Percentiles rank a stretch among this genome's conserved stretches.
phyloP scores from a whole-genome alignment of 345 rosid species.

The Pistacia integerrima region DNA sequence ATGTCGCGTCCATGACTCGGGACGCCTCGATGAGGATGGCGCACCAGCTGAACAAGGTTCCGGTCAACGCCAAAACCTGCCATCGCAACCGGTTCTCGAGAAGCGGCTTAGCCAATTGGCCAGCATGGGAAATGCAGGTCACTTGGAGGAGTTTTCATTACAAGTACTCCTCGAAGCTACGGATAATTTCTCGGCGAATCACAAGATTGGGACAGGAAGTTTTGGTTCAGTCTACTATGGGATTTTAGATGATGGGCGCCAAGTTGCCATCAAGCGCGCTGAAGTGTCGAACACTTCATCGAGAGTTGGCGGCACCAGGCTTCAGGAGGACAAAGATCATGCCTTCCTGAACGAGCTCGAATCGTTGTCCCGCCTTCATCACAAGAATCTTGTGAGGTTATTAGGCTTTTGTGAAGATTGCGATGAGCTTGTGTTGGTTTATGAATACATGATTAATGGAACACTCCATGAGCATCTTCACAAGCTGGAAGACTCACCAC shows the following conservation, averaged over 20 bases:
- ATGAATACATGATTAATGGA: slow-evolving; percentile 69
- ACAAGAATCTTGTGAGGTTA: slow-evolving; percentile 69
- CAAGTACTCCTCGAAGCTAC: slow-evolving; percentile 49
- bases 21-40: slow-evolving; percentile 50
- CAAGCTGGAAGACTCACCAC: slow-evolving; percentile 38
- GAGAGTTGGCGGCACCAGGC: slow-evolving; percentile 27
- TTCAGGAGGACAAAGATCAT: slow-evolving; percentile 57
- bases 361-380: slow-evolving; percentile 71
- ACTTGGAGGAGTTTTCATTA: slow-evolving; percentile 62
- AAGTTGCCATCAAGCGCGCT: slow-evolving; percentile 81
- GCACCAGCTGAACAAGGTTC: slow-evolving; percentile 5
- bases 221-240: slow-evolving; percentile 75
- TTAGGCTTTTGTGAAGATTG: slow-evolving; percentile 70
- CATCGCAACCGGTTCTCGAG: slow-evolving; percentile 34
- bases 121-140: slow-evolving; percentile 59
- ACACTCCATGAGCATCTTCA: slow-evolving; percentile 77
- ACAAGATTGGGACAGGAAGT: slow-evolving; percentile 71
- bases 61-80: slow-evolving; percentile 12
- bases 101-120: slow-evolving; percentile 63
- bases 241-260: slow-evolving; percentile 55
- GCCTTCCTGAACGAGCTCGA: slow-evolving; percentile 84
- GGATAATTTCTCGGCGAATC: slow-evolving; percentile 54
- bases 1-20: slow-evolving; percentile 71
- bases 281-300: slow-evolving; percentile 34
- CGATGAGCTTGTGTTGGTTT: slow-evolving; percentile 59